Conservation (phyloP, 257 asterid species). For the Scutellaria minor region DNA sequence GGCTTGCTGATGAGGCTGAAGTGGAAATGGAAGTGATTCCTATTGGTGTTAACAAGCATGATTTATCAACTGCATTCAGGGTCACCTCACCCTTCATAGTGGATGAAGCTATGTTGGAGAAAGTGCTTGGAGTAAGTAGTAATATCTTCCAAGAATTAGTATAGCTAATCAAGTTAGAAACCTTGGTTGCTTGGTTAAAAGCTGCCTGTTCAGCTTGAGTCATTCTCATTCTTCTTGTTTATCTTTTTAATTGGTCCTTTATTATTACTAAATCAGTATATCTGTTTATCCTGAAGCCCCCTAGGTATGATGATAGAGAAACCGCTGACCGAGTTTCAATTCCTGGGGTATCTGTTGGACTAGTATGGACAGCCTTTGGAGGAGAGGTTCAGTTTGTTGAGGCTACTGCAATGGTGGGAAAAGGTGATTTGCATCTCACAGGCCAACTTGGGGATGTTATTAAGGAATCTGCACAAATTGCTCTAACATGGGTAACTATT, state of each 20-base stretch:
- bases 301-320: constrained; percentile 88
- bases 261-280: too few relatives aligned
- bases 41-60: constrained; percentile 81
- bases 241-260: neutral
- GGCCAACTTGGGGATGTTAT: constrained; percentile 99
- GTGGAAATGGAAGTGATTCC: constrained; percentile 99
- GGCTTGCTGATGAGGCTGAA: constrained; percentile 90
- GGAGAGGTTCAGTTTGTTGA: constrained; percentile 99
- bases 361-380: constrained; percentile 94
- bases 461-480: constrained; percentile 99
- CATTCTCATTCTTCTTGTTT: constrained; percentile 16
- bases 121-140: constrained; percentile 93
- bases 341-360: constrained; percentile 96
- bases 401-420: constrained; percentile 91
- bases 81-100: constrained; percentile 68
- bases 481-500: constrained; percentile 89
- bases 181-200: constrained; percentile 23
- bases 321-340: constrained; percentile 86
- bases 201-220: constrained; percentile 33
- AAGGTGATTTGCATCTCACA: constrained; percentile 95
- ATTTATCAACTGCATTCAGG: constrained; percentile 72
- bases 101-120: constrained; percentile 95
- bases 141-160: constrained; percentile 13
- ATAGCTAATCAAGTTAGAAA: constrained; percentile 28
- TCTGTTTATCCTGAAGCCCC: constrained; percentile 61